phyloP scores from a whole-genome alignment of 2,329 filamentous ascomycete genomes.

The Ascochyta fabae region DNA sequence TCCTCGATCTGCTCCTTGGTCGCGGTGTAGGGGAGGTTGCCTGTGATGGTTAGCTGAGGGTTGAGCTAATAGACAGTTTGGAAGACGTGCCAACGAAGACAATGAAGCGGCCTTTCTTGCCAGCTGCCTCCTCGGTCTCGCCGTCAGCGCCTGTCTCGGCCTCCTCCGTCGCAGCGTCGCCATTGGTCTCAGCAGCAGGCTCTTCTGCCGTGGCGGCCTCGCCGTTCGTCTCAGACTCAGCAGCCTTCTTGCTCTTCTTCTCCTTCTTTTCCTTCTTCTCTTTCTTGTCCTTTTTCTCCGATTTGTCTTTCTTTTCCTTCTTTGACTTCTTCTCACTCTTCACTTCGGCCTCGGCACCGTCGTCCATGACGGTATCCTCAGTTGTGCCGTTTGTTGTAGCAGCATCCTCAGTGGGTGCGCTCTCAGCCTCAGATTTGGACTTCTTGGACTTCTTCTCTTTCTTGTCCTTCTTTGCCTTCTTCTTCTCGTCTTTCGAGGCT shows the following conservation, averaged over 20 bases:
- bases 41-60: conserved; percentile 49
- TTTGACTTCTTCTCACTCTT: conserved; percentile 36
- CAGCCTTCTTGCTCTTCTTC: conserved; percentile 29
- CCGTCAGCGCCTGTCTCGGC: conserved; percentile 22
- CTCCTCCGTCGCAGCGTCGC: conserved; percentile 23
- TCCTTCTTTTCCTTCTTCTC: conserved; percentile 33
- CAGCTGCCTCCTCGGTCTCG: conserved; percentile 26
- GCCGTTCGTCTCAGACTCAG: conserved; percentile 20
- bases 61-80: neutral
- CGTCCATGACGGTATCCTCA: conserved; percentile 20
- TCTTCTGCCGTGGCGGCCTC: conserved; percentile 21
- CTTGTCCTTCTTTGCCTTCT: conserved; percentile 36
- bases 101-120: conserved; percentile 69
- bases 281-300: conserved; percentile 19
- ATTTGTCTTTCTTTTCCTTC: conserved; percentile 35
- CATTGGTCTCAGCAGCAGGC: conserved; percentile 24
- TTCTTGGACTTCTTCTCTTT: conserved; percentile 33
- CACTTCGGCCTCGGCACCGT: conserved; percentile 20
- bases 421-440: conserved; percentile 22
- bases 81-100: conserved; percentile 71
- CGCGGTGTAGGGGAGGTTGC: conserved; percentile 87
- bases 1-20: conserved; percentile 71
- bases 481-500: conserved; percentile 26
- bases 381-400: conserved; percentile 11
- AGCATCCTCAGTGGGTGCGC: conserved; percentile 15